Evolutionary conservation across 1,284 basidiomycete genomes (phyloP), one percentile per base, ranked within the genome.

Genomic region (Puccinia coronata): DNA sequence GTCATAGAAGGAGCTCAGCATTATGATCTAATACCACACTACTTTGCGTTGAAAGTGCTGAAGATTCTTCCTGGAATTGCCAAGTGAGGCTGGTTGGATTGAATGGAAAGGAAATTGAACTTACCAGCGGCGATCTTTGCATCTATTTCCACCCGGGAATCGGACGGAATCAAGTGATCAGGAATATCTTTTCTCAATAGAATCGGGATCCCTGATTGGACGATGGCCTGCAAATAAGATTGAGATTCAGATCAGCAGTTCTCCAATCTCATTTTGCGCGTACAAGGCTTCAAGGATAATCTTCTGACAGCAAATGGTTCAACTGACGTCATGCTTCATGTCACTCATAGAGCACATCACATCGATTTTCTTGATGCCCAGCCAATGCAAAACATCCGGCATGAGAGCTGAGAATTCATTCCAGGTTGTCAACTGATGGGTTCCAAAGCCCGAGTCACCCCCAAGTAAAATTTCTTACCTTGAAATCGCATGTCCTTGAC

Each of bases 401-500:
- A 98, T 97, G 82, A 98, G 88, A 0, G 92, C 93, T 77, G 36
- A 23, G 23, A 49, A 28, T 5, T 2, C 65, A 77, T 11, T 36
- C 41, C 1, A 25, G 6, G 16, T 34, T 20, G 34, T 63, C 59
- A 63, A 39, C 20, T 12, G 28, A 18, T 25, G 5, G 59, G 12
- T 28, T 36, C 16, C 25, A 61, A 39, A 67, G 6, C 36, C 6
- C 3, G 55, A n/a, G 28, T n/a, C n/a, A n/a, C 31, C 43, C 55
- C 23, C 59, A 36, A 16, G 20, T 23, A n/a, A 49, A 55, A 72
- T 25, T 47, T n/a, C 20, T 51, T 34, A 65, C 74, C 74, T 86
- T 96, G 94, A 90, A 96, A 95, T 31, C 95, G 90, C 91, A 95
- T 94, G 85, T 96, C 95, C 87, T 96, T 96, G 75, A 97, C 94